These are phyloP conservation scores for Lecanicillium sp. DNA, from an alignment of 2,329 filamentous ascomycete genomes.

Conservation along the genomic window DNA sequence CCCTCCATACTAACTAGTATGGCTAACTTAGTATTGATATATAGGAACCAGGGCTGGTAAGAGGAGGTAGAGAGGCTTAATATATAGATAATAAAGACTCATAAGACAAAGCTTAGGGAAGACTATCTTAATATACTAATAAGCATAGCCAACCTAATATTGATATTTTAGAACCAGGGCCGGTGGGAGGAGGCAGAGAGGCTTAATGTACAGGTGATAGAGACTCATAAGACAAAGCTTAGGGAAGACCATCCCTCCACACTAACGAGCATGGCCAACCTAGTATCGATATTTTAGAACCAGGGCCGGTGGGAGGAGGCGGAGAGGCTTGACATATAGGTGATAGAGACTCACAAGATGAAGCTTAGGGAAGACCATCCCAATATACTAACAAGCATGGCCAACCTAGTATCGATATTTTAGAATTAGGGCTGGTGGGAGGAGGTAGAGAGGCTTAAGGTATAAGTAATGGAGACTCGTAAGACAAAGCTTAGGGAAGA, in stretches of 20 bases:
- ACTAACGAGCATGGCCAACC: not conserved
- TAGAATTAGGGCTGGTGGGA: slow-evolving; percentile 6
- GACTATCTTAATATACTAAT: too few relatives aligned
- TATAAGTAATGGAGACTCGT: not conserved
- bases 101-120: not conserved
- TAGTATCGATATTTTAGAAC: not conserved
- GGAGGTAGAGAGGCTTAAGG: slow-evolving; percentile 14
- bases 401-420: slow-evolving; percentile 13
- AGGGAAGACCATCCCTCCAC: slow-evolving; percentile 7
- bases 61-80: slow-evolving; percentile 1
- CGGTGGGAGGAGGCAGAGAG: not conserved
- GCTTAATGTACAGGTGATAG: not conserved
- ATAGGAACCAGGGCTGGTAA: slow-evolving; percentile 4
- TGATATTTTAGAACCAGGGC: not conserved
- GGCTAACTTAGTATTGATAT: not conserved
- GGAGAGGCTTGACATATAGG: not conserved
- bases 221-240: not conserved
- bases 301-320: slow-evolving; percentile 8
- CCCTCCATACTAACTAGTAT: slow-evolving; percentile 1
- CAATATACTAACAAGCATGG: slow-evolving; percentile 2
- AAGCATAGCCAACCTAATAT: not conserved
- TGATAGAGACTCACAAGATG: not conserved
- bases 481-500: not conserved
- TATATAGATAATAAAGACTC: not conserved
- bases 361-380: slow-evolving; percentile 1